Percentiles rank a stretch among this genome's conserved stretches.
Evolutionary conservation across 2,329 filamentous ascomycete species (phyloP).

Genomic region (Ascochyta viciae-villosae): DNA sequence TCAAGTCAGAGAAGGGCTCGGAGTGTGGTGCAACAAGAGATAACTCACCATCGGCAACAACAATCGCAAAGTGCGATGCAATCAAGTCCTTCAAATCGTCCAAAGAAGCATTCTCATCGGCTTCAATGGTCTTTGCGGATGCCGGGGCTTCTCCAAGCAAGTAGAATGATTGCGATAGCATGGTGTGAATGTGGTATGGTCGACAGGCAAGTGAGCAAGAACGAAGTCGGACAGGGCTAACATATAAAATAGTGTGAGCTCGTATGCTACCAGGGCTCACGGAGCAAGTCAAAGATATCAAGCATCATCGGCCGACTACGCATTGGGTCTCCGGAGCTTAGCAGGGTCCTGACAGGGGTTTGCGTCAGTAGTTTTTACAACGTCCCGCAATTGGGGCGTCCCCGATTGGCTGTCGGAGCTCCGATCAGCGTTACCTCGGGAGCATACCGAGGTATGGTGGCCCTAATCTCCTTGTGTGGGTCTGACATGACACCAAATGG

Average conservation of each 20-base stretch:
- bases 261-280: constrained; percentile 1
- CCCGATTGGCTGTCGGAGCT: constrained; percentile 13
- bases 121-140: constrained; percentile 29
- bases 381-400: background rate
- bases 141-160: constrained; percentile 35
- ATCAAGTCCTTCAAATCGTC: constrained; percentile 35
- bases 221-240: constrained; percentile 8
- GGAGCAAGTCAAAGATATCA: constrained; percentile 12
- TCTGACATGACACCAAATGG: constrained; percentile 13
- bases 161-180: constrained; percentile 36
- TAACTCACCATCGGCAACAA: constrained; percentile 34
- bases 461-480: constrained; percentile 14
- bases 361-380: constrained; percentile 7
- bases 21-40: background rate
- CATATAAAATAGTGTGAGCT: constrained; percentile 13
- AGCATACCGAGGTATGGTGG: constrained; percentile 15
- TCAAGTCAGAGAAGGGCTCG: background rate
- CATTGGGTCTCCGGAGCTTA: constrained; percentile 14
- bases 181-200: constrained; percentile 12
- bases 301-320: constrained; percentile 8
- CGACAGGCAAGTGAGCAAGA: constrained; percentile 5
- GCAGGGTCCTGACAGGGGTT: constrained; percentile 15
- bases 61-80: constrained; percentile 39
- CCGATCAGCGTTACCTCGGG: constrained; percentile 10
- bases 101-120: constrained; percentile 30